Conservation (phyloP, 1,284 basidiomycete species). For the Fomitiporia mediterranea region DNA sequence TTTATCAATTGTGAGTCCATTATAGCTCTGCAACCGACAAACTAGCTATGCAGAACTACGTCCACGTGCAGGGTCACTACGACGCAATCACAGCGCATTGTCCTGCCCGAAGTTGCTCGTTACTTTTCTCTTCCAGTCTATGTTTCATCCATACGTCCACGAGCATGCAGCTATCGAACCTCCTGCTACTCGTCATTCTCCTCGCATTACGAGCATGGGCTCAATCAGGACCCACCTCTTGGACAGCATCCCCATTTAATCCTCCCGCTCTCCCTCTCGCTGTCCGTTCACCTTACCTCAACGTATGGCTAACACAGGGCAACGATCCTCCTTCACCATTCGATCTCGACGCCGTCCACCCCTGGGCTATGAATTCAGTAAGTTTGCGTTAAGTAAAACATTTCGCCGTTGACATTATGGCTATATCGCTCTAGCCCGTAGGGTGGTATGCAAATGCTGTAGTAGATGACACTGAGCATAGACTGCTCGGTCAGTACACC, state of each 20-base stretch:
- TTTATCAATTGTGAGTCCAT: no score
- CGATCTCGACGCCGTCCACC: neutral
- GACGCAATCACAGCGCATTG: no score
- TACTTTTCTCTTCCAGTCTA: no score
- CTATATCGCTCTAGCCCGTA: neutral
- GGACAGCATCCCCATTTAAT: constrained; percentile 14
- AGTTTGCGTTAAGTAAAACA: neutral
- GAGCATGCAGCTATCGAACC: no score
- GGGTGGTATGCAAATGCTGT: constrained; percentile 4
- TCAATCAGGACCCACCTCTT: constrained; percentile 7
- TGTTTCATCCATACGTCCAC: no score
- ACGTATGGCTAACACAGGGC: constrained; percentile 13
- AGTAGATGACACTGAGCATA: neutral
- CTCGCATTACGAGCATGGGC: no score
- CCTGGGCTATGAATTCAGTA: neutral
- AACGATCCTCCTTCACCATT: neutral
- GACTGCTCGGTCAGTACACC: neutral
- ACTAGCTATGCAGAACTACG: no score
- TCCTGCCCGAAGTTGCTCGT: no score
- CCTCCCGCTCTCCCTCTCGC: constrained; percentile 13
- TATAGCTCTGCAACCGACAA: no score
- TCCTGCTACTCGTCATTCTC: no score
- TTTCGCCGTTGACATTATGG: neutral
- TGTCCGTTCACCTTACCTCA: constrained; percentile 15
- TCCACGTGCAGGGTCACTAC: no score